Percentiles rank a stretch among this genome's conserved stretches.
phyloP scores from a whole-genome alignment of 2,329 filamentous ascomycete species.

The Periglandula ipomoeae region DNA sequence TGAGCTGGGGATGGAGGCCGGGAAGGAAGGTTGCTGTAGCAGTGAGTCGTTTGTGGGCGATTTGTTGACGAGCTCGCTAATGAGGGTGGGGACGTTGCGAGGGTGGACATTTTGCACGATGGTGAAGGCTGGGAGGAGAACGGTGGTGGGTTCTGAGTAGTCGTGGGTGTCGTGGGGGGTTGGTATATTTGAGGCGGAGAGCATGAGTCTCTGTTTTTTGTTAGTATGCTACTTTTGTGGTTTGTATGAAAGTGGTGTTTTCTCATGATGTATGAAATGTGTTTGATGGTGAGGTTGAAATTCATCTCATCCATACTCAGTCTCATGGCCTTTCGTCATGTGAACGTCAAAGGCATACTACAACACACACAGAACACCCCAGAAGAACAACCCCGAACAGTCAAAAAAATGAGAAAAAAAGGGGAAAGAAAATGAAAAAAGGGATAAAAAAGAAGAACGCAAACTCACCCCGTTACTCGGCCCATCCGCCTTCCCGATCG shows the following conservation, averaged over 20 bases:
- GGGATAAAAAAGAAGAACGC: background rate
- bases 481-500: conserved; percentile 48
- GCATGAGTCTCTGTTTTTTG: conserved; percentile 62
- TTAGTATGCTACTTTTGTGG: background rate
- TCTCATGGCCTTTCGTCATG: too few species aligned
- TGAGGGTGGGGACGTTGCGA: conserved; percentile 59
- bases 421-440: background rate
- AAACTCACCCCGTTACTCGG: conserved; percentile 59
- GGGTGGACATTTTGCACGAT: conserved; percentile 79
- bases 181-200: conserved; percentile 87
- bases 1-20: conserved; percentile 20
- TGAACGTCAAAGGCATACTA: too few species aligned
- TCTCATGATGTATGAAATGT: too few species aligned
- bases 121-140: conserved; percentile 77
- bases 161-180: conserved; percentile 57
- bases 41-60: conserved; percentile 67
- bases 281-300: too few species aligned
- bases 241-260: too few species aligned
- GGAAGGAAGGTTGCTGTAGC: conserved; percentile 34
- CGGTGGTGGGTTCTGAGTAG: conserved; percentile 63
- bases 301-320: too few species aligned
- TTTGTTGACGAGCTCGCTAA: conserved; percentile 59
- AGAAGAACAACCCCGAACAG: too few species aligned
- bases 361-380: too few species aligned
- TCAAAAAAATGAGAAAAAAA: background rate